Evolutionary conservation across 345 rosid genomes (phyloP).

Genomic region (Brassica carinata): DNA sequence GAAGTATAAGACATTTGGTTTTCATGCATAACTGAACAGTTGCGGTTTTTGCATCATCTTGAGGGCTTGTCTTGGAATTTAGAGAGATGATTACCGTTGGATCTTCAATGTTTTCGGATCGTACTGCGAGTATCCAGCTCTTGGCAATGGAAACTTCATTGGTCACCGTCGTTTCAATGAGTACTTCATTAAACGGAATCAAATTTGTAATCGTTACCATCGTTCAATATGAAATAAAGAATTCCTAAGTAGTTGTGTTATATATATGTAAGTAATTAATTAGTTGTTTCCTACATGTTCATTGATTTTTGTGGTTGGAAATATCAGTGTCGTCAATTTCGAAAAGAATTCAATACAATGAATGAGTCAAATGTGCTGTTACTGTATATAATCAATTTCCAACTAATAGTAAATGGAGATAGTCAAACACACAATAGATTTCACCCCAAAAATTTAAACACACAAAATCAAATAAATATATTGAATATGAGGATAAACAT

Average conservation of each 20-base stretch:
- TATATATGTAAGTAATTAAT: neutral
- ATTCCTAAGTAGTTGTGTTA: neutral
- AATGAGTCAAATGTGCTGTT: conserved; percentile 24
- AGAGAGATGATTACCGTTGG: conserved; percentile 30
- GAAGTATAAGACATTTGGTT: conserved; percentile 33
- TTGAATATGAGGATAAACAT: neutral
- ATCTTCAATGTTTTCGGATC: conserved; percentile 6
- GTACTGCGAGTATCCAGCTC: conserved; percentile 30
- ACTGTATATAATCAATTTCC: neutral
- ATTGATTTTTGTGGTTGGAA: conserved; percentile 5
- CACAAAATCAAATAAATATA: neutral
- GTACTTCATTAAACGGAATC: neutral
- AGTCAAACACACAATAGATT: neutral
- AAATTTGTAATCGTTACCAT: conserved; percentile 15
- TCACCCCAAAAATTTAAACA: neutral
- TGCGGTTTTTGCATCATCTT: conserved; percentile 4
- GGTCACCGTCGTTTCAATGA: conserved; percentile 35
- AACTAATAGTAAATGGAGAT: neutral
- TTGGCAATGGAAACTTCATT: conserved; percentile 27
- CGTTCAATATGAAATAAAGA: neutral
- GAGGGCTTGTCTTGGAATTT: conserved; percentile 15
- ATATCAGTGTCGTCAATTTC: neutral
- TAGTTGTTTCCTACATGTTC: conserved; percentile 10
- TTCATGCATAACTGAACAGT: conserved; percentile 33
- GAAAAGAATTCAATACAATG: neutral